A percentile compares a stretch with the other conserved stretches of the same genome.
Evolutionary conservation across 1,284 basidiomycete genomes (phyloP).

Genomic region (Mycosarcoma mackinlayi): DNA sequence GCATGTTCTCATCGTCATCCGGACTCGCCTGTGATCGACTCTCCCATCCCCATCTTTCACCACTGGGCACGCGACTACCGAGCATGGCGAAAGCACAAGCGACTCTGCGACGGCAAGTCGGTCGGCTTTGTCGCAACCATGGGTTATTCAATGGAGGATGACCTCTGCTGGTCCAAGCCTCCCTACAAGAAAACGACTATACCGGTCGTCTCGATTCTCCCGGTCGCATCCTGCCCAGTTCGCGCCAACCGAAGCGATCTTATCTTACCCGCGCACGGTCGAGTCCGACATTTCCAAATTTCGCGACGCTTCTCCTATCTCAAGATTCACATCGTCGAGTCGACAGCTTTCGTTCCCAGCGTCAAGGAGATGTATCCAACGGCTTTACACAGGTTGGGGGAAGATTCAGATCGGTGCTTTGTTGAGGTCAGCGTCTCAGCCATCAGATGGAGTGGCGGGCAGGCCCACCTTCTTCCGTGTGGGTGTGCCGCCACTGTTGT

Average conservation of each 20-base stretch:
- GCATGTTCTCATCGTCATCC: slow-evolving; percentile 16
- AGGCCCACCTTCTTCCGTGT: slow-evolving; percentile 93
- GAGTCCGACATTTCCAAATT: slow-evolving; percentile 53
- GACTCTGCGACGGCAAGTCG: slow-evolving; percentile 57
- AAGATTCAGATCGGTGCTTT: slow-evolving; percentile 84
- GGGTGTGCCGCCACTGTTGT: slow-evolving; percentile 95
- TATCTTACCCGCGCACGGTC: slow-evolving; percentile 85
- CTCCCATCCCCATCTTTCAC: slow-evolving; percentile 81
- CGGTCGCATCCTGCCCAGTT: slow-evolving; percentile 99
- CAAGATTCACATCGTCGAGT: slow-evolving; percentile 20
- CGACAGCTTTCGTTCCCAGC: slow-evolving; percentile 51
- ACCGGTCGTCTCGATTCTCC: slow-evolving; percentile 95
- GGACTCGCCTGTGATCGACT: slow-evolving; percentile 57
- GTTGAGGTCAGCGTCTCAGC: slow-evolving; percentile 86
- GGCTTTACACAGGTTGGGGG: slow-evolving; percentile 82
- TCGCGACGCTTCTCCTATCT: slow-evolving; percentile 31
- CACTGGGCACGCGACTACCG: slow-evolving; percentile 77
- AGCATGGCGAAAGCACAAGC: slow-evolving; percentile 80
- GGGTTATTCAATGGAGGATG: slow-evolving; percentile 95
- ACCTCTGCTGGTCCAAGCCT: slow-evolving; percentile 78
- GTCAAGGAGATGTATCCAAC: slow-evolving; percentile 77
- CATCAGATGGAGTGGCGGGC: slow-evolving; percentile 86
- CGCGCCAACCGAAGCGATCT: slow-evolving; percentile 91
- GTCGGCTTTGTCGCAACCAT: slow-evolving; percentile 97
- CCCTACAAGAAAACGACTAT: slow-evolving; percentile 81